Conservation (phyloP, 305 asterid genomes). For the Ajuga reptans region DNA sequence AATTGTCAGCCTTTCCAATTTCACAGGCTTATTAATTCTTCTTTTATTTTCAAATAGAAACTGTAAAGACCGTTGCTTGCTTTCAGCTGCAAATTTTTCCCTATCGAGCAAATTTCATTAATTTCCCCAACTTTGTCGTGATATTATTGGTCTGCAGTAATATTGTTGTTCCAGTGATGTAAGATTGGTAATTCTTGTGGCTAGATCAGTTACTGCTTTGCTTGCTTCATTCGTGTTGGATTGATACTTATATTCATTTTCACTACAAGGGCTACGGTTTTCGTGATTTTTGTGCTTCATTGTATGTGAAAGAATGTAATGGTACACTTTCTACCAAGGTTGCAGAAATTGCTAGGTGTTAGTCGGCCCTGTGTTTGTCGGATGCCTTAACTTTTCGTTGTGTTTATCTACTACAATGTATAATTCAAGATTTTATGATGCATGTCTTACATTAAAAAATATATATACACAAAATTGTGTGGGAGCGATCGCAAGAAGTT, state of each 20-base stretch:
- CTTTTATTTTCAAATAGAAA: neutral
- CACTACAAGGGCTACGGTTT: neutral
- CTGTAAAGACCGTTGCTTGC: conserved; percentile 19
- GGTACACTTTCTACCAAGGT: no score
- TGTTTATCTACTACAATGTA: no score
- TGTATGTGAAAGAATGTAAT: no score
- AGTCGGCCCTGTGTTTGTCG: no score
- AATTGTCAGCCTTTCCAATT: conserved; percentile 16
- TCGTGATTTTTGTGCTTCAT: neutral
- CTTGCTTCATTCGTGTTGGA: neutral
- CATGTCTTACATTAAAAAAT: no score
- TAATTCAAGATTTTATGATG: no score
- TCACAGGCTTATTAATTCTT: conserved; percentile 2
- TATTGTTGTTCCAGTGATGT: neutral
- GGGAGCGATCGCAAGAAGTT: no score
- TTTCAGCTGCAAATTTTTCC: neutral
- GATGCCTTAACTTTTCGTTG: no score
- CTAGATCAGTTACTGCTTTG: neutral
- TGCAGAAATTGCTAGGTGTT: no score
- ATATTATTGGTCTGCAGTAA: neutral
- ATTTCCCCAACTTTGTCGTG: neutral
- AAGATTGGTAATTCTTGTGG: neutral
- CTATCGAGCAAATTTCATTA: neutral
- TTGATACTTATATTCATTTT: neutral
- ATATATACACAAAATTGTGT: no score